Percentiles rank a stretch among this genome's conserved stretches.
These are phyloP conservation scores for Nematodospora anomalae DNA, from an alignment of 1,139 yeast species.

Conservation along the genomic window DNA sequence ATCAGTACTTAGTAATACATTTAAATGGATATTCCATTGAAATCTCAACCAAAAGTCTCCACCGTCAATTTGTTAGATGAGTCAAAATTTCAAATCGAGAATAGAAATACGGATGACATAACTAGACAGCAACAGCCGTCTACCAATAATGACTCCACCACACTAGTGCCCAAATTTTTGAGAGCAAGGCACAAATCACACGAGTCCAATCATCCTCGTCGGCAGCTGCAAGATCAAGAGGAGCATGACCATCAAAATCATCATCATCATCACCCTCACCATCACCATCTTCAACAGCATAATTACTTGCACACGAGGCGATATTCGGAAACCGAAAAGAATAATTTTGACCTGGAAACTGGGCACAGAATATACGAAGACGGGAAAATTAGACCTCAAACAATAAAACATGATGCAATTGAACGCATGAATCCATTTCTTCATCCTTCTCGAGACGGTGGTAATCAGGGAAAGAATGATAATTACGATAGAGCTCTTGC, in stretches of 20 bases:
- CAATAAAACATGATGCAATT: slow-evolving; percentile 3
- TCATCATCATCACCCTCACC: slow-evolving; percentile 3
- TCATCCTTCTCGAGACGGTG: not conserved
- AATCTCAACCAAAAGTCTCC: slow-evolving; percentile 45
- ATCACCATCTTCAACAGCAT: slow-evolving; percentile 1
- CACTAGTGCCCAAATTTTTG: slow-evolving; percentile 1
- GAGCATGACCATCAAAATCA: no score
- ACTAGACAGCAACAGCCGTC: slow-evolving; percentile 1
- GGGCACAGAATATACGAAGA: slow-evolving; percentile 53
- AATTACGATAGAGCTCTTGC: not conserved
- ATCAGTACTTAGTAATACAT: no score
- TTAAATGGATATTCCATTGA: slow-evolving; percentile 44
- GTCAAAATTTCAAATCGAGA: slow-evolving; percentile 21
- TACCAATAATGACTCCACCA: slow-evolving; percentile 1
- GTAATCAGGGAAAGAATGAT: not conserved
- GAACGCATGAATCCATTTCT: not conserved
- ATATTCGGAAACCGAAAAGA: slow-evolving; percentile 56
- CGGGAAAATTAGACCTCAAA: slow-evolving; percentile 44
- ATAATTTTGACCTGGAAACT: slow-evolving; percentile 51
- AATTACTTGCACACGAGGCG: slow-evolving; percentile 42
- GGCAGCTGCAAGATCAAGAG: slow-evolving; percentile 1
- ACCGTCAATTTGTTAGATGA: slow-evolving; percentile 35
- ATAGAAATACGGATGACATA: slow-evolving; percentile 1
- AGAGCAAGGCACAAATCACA: slow-evolving; percentile 2
- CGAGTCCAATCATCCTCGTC: slow-evolving; percentile 3